Base-by-base conservation (phyloP, 1,284 basidiomycete genomes). In the Puccinia novopanici region DNA sequence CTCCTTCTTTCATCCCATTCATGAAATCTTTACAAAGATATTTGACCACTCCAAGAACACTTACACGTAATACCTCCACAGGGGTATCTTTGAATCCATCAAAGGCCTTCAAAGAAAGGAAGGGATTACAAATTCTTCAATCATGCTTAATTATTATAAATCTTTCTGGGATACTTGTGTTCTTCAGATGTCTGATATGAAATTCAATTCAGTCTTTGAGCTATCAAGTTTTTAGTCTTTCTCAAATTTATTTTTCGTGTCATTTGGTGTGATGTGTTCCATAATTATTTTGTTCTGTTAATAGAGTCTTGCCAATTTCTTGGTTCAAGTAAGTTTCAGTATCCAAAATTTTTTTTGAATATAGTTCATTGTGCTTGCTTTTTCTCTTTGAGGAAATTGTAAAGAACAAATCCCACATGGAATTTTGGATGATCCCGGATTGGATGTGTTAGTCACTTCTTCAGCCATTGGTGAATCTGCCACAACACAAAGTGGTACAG, bases 11-110 rank as follows among this genome's bases (percentile, higher is more conserved):
- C n/a, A 57, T 5, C 4, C 24, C 24, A 24, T 24, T 24, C 24
- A 57, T 57, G 12, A 55, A 55, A 22, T 55, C 52, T 22, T 55
- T 19, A 3, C 52, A 55, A 2, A 55, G 22, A 22, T 55, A 55
- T 55, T 55, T 55, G 55, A 48, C 45, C 45, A 48, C 55, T 37
- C 63, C 63, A 42, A 67, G 30, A 0, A 19, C 34, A 67, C 1
- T 30, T 30, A 67, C 85, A 82, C 87, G 87, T 1, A 87, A 82
- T 10, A 87, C 84, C 80, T 87, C 86, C 2, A 87, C 86, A 0
- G 86, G 86, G 0, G 85, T 86, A 77, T 87, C 86, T 19, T 70
- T 48, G 73, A 86, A 83, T 0, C 85, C 83, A 81, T 87, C 84
- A 15, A 87, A 78, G n/a, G 81, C 86, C 86, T 30, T 12, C 19